phyloP scores from a whole-genome alignment of 2,329 filamentous ascomycete genomes.

The Apiospora saccharicola region DNA sequence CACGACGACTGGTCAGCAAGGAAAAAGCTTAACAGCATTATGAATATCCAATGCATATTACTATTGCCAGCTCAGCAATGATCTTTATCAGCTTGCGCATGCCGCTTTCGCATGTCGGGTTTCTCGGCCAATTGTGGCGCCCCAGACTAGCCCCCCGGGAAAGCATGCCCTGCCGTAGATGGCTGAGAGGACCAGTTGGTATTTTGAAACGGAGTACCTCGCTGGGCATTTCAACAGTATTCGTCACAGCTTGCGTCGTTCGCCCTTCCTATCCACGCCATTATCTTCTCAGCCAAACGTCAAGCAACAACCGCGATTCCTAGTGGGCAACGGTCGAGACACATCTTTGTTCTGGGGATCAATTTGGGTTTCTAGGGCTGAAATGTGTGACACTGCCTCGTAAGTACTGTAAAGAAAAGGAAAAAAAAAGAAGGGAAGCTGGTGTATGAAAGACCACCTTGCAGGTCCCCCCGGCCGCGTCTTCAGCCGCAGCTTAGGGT shows the following conservation, averaged over 20 bases:
- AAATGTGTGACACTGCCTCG: no score
- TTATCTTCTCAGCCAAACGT: background rate
- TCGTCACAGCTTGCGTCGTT: background rate
- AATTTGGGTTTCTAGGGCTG: no score
- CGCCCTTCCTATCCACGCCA: background rate
- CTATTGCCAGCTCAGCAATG: background rate
- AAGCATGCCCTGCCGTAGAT: background rate
- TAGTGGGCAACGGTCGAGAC: background rate
- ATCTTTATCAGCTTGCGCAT: background rate
- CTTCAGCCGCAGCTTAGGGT: background rate
- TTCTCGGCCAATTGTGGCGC: conserved; percentile 5
- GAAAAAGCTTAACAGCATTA: background rate
- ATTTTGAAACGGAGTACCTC: background rate
- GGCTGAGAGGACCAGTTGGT: background rate
- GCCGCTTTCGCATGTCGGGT: background rate
- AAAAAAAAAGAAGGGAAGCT: no score
- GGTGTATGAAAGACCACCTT: background rate
- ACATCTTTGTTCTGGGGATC: background rate
- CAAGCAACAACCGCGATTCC: background rate
- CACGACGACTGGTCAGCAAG: background rate
- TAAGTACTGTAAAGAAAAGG: no score
- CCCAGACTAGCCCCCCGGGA: background rate
- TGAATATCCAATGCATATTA: background rate
- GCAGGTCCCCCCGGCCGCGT: background rate
- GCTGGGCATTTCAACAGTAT: background rate